Evolutionary conservation across 2,329 filamentous ascomycete species (phyloP), one percentile per base, ranked within the genome.

Genomic region (Blastomyces emzantsi): DNA sequence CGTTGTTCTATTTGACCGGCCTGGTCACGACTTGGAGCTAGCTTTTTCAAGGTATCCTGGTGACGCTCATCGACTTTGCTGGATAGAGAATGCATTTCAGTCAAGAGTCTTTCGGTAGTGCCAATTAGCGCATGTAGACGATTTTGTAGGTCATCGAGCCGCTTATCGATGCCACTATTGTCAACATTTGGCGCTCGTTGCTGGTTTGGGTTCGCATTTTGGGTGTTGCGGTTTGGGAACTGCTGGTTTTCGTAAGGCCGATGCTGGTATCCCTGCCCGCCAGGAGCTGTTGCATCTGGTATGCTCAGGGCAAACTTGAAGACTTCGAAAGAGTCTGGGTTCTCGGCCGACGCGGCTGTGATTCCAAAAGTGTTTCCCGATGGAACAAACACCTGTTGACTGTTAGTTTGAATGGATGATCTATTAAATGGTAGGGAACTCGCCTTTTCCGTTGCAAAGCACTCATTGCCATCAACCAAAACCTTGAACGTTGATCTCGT

Each of bases 281-380:
- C 43, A 19, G 15, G 25, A 22, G 25, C 22, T 45, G 56, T 25
- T 19, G 22, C 17, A 25, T 74, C 74, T n/a, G 73, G 66, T 13
- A 83, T 87, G 72, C 87, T 85, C 61, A 94, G 85, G 45, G 89
- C 82, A 73, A 97, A 84, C 74, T 93, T 95, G 81, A 92, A 94
- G 68, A 96, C 76, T 77, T 99, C 94, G 71, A 97, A 96, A 5
- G 91, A 96, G 77, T 99, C 94, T 0, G 94, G 92, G 70, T 87
- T 92, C 69, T 97, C 93, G 39, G 90, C 90, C 2, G 90, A 93
- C 19, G 90, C 90, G 52, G 93, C 94, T 15, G 89, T 91, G 69
- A 99, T 79, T 70, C 94, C 94, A 68, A 96, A 90, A 73, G 85
- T 84, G 79, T 97, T 95, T 68, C 90, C 90, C 1, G 82, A 70